Base-by-base conservation (phyloP, 1,284 basidiomycete genomes). In the Mycena citricolor region DNA sequence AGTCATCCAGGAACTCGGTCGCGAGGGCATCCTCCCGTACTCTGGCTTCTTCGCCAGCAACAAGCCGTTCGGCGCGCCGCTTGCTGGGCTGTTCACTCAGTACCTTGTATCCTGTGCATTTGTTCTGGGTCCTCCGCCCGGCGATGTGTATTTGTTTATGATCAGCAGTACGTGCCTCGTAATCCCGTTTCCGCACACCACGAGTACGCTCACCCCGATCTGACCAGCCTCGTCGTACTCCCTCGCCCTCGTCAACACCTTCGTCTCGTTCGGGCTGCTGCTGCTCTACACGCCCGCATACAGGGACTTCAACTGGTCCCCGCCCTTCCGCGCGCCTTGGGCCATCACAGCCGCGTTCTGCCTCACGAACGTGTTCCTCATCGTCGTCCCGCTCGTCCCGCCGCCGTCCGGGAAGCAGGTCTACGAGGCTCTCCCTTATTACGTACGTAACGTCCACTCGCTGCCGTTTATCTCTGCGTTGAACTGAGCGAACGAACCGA, bases 1-100 rank as follows among this genome's bases (percentile, higher is more conserved):
- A 83, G 82, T 86, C 8, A 73, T 84, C 4, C 84, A 87, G 60
- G 84, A 85, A 59, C 68, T 86, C 3, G 84, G 81, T 1, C 69
- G 81, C 13, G 82, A 83, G 56, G 83, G 80, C 0, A 67, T 84
- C 22, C 62, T 86, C 5, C 83, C 83, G 0, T 80, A 65, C 52
- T 74, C 82, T 0, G 67, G 69, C 1, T 71, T 82, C 54, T 81
- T 83, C 46, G 77, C 81, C 0, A 81, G 76, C 60, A 83, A 75
- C 60, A 77, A 76, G 54, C 83, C 81, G 0, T 83, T 81, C 59
- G 64, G 70, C 42, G 71, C 81, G 0, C 83, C 83, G 0, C 59
- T 84, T 2, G 66, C 74, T 0, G 83, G 79, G 1, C 62, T 86
- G 8, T 72, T 76, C 32, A 66, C 69, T 0, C 79, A 83, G 52